Base-by-base conservation (phyloP, 1,284 basidiomycete genomes). In the Malassezia sympodialis region DNA sequence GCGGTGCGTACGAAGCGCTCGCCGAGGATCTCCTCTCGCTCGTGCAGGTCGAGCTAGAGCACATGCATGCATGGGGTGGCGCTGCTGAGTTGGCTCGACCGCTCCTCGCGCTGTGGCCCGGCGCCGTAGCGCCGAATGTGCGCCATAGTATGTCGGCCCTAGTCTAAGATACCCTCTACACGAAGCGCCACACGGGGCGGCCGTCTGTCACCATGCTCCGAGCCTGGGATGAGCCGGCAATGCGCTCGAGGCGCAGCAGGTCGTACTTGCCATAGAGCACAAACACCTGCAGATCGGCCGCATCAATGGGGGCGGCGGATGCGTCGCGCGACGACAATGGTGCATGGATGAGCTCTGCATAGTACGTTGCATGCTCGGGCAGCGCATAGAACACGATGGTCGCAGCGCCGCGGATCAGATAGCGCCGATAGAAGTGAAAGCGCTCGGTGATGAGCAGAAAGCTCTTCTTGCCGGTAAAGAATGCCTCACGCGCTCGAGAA, bases 361-460 rank as follows among this genome's bases (percentile, higher is more conserved):
- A 96, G 76, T 89, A 98, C 61, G 85, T 82, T 0, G 88, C 81
- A 74, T 96, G 89, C 51, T 88, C 84, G 0, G 94, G 93, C 23
- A 87, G 84, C 0, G 82, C 84, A 72, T 96, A 99, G 77, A 96
- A 98, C 26, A 96, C 79, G 53, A 96, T 73, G 59, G 94, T 96
- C 55, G 86, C 84, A 49, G 90, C 87, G 8, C 93, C 94, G 63
- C 91, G 53, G 45, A 56, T 51, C 45, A 56, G 48, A 45, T 62
- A 86, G 82, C 90, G 81, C 59, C 88, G 82, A 80, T 91, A 98
- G 75, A 98, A 99, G 76, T 98, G 90, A 79, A 96, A 96, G 19
- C 94, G 83, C 75, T 99, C 94, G 58, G 88, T 96, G 64, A 96
- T 80, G 59, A 98, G 79, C 21, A 99, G 76, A 78, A 96, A 88